Base-by-base conservation (phyloP, 495 filamentous ascomycete genomes). In the Hypoxylon rickii region DNA sequence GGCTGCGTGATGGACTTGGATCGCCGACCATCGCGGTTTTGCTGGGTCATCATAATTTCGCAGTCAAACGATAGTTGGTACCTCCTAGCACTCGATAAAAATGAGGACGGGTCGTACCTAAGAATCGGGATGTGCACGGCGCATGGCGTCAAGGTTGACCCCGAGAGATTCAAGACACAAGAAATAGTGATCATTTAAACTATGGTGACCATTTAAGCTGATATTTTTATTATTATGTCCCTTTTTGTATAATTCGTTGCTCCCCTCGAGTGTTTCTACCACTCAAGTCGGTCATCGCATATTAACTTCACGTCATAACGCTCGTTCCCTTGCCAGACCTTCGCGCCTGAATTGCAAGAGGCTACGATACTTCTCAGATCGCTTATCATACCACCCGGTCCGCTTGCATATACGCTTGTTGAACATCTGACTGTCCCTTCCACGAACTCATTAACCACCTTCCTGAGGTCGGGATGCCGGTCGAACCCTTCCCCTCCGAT, bases 371-470 rank as follows among this genome's bases (percentile, higher is more conserved):
- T 53, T 24, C 85, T 70, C 42, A 88, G 51, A 40, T 83, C 80
- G 2, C 70, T 73, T 2, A 84, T 77, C 79, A 87, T 82, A 1
- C 70, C 74, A n/a, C 73, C 70, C 15, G 86, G 85, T 13, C 85
- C 85, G 57, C 83, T 86, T 0, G 75, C 84, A 59, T 86, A 71
- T 0, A 89, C 82, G 8, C 74, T 65, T 1, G 81, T 83, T 5
- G 77, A 72, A 0, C 83, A 83, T 2, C 69, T 58, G 0, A 68
- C 60, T 2, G 71, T 72, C 13, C 41, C 44, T 4, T 60, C 68
- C 3, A 76, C 63, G 24, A 78, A 79, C n/a, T 62, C 65, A 5
- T 44, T 43, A 7, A 79, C 68, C 11, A 72, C 42, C 3, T 54
- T 56, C 1, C 46, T 16, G 6, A 79, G 61, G 31, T 76, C 66